Conservation (phyloP, 345 rosid genomes). For the Eutrema heterophyllum region DNA sequence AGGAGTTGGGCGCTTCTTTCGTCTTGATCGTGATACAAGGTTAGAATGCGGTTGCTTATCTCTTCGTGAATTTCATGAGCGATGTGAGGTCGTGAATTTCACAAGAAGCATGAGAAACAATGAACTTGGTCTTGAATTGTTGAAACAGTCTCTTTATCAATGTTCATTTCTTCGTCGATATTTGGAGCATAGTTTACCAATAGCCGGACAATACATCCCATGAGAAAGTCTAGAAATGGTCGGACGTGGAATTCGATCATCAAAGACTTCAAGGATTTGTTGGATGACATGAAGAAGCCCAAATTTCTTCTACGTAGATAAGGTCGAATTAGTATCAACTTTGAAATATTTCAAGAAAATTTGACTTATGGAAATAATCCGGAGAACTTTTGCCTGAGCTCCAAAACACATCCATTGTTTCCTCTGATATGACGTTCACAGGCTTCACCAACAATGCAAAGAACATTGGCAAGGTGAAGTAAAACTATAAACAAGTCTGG, state of each 20-base stretch:
- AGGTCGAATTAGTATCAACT: constrained; percentile 40
- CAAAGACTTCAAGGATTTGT: constrained; percentile 58
- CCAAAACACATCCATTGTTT: constrained; percentile 38
- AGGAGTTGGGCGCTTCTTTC: too few relatives aligned
- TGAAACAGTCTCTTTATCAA: constrained; percentile 18
- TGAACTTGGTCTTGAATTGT: constrained; percentile 38
- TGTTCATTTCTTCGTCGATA: constrained; percentile 36
- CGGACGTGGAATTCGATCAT: constrained; percentile 49
- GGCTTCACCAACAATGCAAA: constrained; percentile 69
- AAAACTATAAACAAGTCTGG: too few relatives aligned
- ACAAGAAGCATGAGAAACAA: too few relatives aligned
- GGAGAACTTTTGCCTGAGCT: constrained; percentile 28
- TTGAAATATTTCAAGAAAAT: constrained; percentile 45
- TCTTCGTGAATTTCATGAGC: too few relatives aligned
- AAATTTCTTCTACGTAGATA: constrained; percentile 56
- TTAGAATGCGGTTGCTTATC: too few relatives aligned
- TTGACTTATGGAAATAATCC: constrained; percentile 37
- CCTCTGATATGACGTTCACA: constrained; percentile 45
- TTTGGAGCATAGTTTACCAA: constrained; percentile 42
- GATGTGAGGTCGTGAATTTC: too few relatives aligned
- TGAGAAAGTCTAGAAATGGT: constrained; percentile 67
- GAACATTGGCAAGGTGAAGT: constrained; percentile 8
- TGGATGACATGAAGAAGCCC: constrained; percentile 77
- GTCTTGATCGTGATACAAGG: too few relatives aligned
- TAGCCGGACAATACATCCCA: constrained; percentile 74